phyloP scores from a whole-genome alignment of 2,329 filamentous ascomycete species.

The Talaromyces rugulosus region DNA sequence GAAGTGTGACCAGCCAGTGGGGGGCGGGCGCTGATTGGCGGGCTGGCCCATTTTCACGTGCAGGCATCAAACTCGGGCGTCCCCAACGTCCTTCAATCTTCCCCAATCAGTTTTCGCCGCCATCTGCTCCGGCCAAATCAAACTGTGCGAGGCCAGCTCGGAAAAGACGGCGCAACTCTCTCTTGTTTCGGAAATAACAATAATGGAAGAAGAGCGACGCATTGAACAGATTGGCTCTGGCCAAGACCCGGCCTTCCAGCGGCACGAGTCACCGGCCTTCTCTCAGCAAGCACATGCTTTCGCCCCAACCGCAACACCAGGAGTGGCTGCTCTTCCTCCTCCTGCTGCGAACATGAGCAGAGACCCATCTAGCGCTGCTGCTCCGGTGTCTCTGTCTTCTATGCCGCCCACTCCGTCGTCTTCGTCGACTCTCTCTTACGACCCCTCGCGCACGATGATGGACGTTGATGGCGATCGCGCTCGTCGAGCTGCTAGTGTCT shows the following conservation, averaged over 20 bases:
- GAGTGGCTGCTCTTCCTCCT: background rate
- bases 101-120: background rate
- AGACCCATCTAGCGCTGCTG: constrained; percentile 5
- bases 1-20: background rate
- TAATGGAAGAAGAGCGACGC: background rate
- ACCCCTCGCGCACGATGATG: constrained; percentile 35
- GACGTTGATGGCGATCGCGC: constrained; percentile 39
- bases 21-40: background rate
- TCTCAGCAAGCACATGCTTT: constrained; percentile 8
- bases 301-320: constrained; percentile 6
- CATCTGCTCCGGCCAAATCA: background rate
- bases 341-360: background rate
- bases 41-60: background rate
- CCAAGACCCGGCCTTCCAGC: background rate
- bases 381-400: constrained; percentile 7
- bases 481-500: constrained; percentile 41
- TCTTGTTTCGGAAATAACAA: background rate
- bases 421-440: constrained; percentile 15
- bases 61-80: background rate
- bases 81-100: background rate
- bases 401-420: background rate
- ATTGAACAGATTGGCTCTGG: background rate
- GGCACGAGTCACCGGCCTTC: constrained; percentile 7
- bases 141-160: background rate
- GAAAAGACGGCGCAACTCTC: background rate